Evolutionary conservation across 2,329 filamentous ascomycete genomes (phyloP).

Genomic region (Botrytis fragariae): DNA sequence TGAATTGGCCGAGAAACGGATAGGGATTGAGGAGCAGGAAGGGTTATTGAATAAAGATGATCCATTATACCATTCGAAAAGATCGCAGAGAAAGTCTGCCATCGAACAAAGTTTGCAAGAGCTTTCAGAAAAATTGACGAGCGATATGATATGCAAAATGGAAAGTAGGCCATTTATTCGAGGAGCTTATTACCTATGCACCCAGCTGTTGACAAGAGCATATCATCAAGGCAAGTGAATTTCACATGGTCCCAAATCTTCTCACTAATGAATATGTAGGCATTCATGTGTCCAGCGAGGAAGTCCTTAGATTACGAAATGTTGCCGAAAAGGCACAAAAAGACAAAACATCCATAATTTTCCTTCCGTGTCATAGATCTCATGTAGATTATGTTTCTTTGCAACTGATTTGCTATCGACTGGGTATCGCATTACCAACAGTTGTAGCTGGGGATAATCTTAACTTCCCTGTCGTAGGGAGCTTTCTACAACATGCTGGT

Average conservation of each 20-base stretch:
- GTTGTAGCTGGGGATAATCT: conserved; percentile 95
- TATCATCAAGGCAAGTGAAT: conserved; percentile 75
- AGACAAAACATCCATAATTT: conserved; percentile 94
- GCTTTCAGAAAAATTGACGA: conserved; percentile 81
- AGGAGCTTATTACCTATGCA: conserved; percentile 83
- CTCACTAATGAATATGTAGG: conserved; percentile 39
- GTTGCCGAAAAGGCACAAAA: conserved; percentile 80
- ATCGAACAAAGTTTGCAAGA: conserved; percentile 73
- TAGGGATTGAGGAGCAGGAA: conserved; percentile 73
- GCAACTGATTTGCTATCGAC: conserved; percentile 90
- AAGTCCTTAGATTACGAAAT: conserved; percentile 76
- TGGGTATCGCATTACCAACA: conserved; percentile 84
- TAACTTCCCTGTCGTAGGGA: conserved; percentile 87
- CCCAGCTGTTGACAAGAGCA: conserved; percentile 84
- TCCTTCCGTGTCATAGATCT: conserved; percentile 89
- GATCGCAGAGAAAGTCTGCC: conserved; percentile 55
- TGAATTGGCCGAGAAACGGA: conserved; percentile 71
- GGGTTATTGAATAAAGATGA: conserved; percentile 61
- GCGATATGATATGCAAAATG: conserved; percentile 99
- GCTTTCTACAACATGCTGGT: conserved; percentile 89
- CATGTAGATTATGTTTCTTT: conserved; percentile 96
- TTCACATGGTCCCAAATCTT: background rate
- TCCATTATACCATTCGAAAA: conserved; percentile 52
- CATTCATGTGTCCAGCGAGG: conserved; percentile 93
- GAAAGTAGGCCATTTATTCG: conserved; percentile 92